Conservation (phyloP, 108 stramenopile genomes). For the Fistulifera solaris region DNA sequence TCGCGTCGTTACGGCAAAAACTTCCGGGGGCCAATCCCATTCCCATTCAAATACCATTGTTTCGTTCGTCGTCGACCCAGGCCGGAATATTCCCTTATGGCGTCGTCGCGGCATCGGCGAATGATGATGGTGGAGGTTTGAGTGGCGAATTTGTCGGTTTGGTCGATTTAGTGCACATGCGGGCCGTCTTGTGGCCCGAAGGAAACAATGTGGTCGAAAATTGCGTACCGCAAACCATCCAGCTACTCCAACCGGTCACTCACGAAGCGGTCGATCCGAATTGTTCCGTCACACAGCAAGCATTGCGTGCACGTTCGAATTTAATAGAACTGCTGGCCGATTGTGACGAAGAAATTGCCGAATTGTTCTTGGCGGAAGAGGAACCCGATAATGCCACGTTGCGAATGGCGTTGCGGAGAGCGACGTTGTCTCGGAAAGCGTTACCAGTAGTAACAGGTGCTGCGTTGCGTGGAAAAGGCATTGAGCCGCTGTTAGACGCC, state of each 20-base stretch:
- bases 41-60: slow-evolving; percentile 63
- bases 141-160: slow-evolving; percentile 81
- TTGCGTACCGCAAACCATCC: slow-evolving; percentile 45
- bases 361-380: slow-evolving; percentile 62
- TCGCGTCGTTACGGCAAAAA: slow-evolving; percentile 64
- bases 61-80: slow-evolving; percentile 14
- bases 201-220: slow-evolving; percentile 48
- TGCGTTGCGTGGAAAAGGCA: slow-evolving; percentile 84
- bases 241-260: slow-evolving; percentile 21
- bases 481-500: slow-evolving; percentile 90
- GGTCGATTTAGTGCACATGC: slow-evolving; percentile 89
- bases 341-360: slow-evolving; percentile 71
- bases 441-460: slow-evolving; percentile 78
- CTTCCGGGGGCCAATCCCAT: slow-evolving; percentile 70
- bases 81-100: slow-evolving; percentile 3
- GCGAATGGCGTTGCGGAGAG: slow-evolving; percentile 58
- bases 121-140: slow-evolving; percentile 14
- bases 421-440: slow-evolving; percentile 44
- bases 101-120: slow-evolving; percentile 20
- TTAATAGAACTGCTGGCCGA: slow-evolving; percentile 70
- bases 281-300: slow-evolving; percentile 35
- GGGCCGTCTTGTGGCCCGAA: slow-evolving; percentile 84
- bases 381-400: slow-evolving; percentile 51
- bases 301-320: slow-evolving; percentile 42
- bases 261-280: slow-evolving; percentile 23